A percentile compares a stretch with the other conserved stretches of the same genome.
phyloP scores from a whole-genome alignment of 768 basidiomycete genomes.

The Trametes meyenii region DNA sequence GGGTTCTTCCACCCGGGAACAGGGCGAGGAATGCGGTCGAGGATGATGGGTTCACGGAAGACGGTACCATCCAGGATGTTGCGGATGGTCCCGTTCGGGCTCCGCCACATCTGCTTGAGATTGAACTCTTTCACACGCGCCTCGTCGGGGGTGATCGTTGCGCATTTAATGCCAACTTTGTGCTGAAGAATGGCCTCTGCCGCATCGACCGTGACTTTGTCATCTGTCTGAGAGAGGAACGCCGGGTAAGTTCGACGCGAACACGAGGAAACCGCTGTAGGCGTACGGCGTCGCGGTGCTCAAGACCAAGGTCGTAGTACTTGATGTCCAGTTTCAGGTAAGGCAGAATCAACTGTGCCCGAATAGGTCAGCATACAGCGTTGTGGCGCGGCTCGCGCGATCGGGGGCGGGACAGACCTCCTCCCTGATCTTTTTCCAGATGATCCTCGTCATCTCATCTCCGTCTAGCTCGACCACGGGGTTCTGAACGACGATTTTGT shows the following conservation, averaged over 20 bases:
- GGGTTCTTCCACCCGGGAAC: constrained; percentile 97
- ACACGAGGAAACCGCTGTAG: not conserved
- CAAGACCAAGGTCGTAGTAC: constrained; percentile 96
- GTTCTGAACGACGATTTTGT: constrained; percentile 80
- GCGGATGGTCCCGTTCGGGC: constrained; percentile 96
- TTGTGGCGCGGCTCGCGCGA: not conserved
- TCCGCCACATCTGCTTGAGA: constrained; percentile 98
- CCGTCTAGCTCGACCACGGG: constrained; percentile 96
- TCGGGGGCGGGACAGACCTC: constrained; percentile 55
- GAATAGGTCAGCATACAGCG: not conserved
- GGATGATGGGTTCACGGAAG: constrained; percentile 97
- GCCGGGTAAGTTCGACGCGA: not conserved
- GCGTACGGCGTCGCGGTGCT: constrained; percentile 83
- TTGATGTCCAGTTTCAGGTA: constrained; percentile 96
- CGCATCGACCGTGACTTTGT: constrained; percentile 90
- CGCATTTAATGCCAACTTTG: constrained; percentile 98
- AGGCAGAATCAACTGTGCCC: constrained; percentile 85
- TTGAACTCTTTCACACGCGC: constrained; percentile 96
- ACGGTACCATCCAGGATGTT: constrained; percentile 99
- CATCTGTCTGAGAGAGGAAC: constrained; percentile 67
- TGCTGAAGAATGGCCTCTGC: constrained; percentile 94
- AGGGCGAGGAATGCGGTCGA: constrained; percentile 86
- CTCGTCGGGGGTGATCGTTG: constrained; percentile 98
- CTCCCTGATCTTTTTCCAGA: constrained; percentile 97
- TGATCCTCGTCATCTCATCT: constrained; percentile 99